Evolutionary conservation across 2,329 filamentous ascomycete genomes (phyloP).

Genomic region (Emydomyces testavorans): DNA sequence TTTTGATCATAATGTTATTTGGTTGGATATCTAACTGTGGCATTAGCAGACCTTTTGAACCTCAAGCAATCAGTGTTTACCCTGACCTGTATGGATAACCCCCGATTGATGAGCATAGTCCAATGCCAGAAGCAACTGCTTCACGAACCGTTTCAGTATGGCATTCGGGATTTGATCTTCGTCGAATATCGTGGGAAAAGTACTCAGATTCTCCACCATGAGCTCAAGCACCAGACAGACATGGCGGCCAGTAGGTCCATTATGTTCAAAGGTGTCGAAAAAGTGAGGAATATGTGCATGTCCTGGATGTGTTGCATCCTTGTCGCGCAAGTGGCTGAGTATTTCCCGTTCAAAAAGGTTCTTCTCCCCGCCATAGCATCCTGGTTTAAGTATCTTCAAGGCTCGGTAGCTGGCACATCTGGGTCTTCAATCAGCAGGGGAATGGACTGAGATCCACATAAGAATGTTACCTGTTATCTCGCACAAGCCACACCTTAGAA

Average conservation of each 20-base stretch:
- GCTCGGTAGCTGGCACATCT: not conserved
- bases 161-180: not conserved
- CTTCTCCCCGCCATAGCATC: not conserved
- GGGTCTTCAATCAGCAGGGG: too few relatives aligned
- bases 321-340: not conserved
- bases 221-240: not conserved
- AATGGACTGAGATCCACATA: too few relatives aligned
- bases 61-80: not conserved
- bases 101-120: slow-evolving; percentile 89
- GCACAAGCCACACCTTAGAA: not conserved
- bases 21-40: not conserved
- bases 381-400: not conserved
- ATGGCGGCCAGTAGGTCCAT: not conserved
- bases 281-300: not conserved
- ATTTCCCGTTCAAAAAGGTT: not conserved
- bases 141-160: not conserved
- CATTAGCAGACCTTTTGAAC: too few relatives aligned
- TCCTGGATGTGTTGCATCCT: not conserved
- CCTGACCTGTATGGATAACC: slow-evolving; percentile 57
- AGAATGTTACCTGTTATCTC: not conserved
- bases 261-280: not conserved
- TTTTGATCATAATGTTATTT: not conserved
- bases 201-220: not conserved
- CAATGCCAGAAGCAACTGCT: slow-evolving; percentile 76
- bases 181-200: not conserved